Percentiles rank a stretch among this genome's conserved stretches.
These are phyloP conservation scores for Rhodocollybia butyracea DNA, from an alignment of 768 basidiomycete genomes.

Conservation along the genomic window DNA sequence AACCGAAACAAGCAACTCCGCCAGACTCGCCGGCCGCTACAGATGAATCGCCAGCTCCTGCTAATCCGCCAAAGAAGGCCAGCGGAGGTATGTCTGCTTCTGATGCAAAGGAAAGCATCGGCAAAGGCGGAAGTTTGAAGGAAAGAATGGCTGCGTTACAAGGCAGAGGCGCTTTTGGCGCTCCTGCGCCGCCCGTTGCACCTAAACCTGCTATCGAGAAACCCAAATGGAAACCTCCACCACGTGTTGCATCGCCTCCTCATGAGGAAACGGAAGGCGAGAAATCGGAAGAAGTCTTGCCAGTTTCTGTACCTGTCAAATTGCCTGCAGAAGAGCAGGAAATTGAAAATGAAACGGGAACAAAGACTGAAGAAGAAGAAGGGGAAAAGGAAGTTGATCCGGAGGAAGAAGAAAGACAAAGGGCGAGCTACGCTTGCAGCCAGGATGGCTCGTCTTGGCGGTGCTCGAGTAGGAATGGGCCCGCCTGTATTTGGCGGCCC, in stretches of 20 bases:
- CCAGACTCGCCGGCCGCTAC: constrained; percentile 33
- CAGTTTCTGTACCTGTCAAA: neutral
- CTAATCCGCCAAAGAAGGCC: constrained; percentile 21
- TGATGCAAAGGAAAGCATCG: constrained; percentile 88
- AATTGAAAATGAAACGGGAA: constrained; percentile 18
- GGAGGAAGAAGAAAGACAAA: constrained; percentile 72
- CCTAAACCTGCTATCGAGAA: constrained; percentile 63
- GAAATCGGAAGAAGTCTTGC: constrained; percentile 16
- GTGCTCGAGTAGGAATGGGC: constrained; percentile 77
- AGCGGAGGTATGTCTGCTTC: constrained; percentile 67
- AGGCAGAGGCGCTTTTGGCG: constrained; percentile 78
- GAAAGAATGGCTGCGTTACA: constrained; percentile 95
- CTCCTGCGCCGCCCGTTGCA: constrained; percentile 44
- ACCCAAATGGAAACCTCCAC: constrained; percentile 87
- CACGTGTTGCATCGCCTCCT: constrained; percentile 41
- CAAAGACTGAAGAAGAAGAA: constrained; percentile 12
- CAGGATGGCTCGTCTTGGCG: constrained; percentile 90
- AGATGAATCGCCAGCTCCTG: constrained; percentile 19
- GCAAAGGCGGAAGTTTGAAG: constrained; percentile 75
- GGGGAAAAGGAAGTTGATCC: constrained; percentile 36
- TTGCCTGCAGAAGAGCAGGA: constrained; percentile 4
- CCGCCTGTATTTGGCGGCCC: constrained; percentile 65
- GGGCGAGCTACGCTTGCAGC: constrained; percentile 87
- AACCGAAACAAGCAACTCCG: constrained; percentile 58
- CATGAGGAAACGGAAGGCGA: constrained; percentile 33